Percentiles rank a stretch among this genome's conserved stretches.
phyloP scores from a whole-genome alignment of 2,329 filamentous ascomycete genomes.

The Stemphylium vesicarium region DNA sequence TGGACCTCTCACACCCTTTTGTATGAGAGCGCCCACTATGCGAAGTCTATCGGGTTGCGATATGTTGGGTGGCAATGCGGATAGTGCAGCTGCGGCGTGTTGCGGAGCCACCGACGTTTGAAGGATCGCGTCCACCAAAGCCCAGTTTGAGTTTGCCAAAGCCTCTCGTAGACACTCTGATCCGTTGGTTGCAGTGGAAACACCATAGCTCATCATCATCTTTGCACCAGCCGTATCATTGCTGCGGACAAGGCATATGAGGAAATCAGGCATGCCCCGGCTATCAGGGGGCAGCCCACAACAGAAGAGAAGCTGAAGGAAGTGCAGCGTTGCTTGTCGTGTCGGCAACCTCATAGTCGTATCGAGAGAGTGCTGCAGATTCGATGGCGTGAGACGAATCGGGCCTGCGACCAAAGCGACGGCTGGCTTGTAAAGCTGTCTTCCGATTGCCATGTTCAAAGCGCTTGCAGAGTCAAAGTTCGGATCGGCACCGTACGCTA shows the following conservation, averaged over 20 bases:
- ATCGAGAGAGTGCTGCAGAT: conserved; percentile 39
- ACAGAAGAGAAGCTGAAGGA: conserved; percentile 42
- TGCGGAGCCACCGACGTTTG: conserved; percentile 29
- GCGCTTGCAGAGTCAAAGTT: conserved; percentile 45
- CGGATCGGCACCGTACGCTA: conserved; percentile 44
- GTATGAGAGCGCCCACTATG: conserved; percentile 32
- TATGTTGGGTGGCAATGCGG: conserved; percentile 25
- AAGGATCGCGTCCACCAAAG: conserved; percentile 34
- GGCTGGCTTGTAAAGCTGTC: conserved; percentile 37
- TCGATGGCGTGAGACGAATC: conserved; percentile 26
- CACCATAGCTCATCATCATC: conserved; percentile 41
- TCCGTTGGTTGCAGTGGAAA: conserved; percentile 36
- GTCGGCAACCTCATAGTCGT: conserved; percentile 38
- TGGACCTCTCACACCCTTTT: conserved; percentile 37
- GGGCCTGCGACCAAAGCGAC: conserved; percentile 39
- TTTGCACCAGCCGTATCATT: conserved; percentile 38
- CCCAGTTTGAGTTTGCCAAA: conserved; percentile 39
- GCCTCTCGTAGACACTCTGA: conserved; percentile 40
- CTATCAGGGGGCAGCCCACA: conserved; percentile 40
- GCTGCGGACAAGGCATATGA: conserved; percentile 37
- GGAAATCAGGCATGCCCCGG: conserved; percentile 35
- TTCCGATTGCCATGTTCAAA: conserved; percentile 40
- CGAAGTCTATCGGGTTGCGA: conserved; percentile 33
- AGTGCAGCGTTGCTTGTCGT: conserved; percentile 34
- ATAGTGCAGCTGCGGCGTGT: conserved; percentile 39